These are phyloP conservation scores for Saccharum hybrid DNA, from an alignment of 202 grass and related monocot species.

Conservation along the genomic window DNA sequence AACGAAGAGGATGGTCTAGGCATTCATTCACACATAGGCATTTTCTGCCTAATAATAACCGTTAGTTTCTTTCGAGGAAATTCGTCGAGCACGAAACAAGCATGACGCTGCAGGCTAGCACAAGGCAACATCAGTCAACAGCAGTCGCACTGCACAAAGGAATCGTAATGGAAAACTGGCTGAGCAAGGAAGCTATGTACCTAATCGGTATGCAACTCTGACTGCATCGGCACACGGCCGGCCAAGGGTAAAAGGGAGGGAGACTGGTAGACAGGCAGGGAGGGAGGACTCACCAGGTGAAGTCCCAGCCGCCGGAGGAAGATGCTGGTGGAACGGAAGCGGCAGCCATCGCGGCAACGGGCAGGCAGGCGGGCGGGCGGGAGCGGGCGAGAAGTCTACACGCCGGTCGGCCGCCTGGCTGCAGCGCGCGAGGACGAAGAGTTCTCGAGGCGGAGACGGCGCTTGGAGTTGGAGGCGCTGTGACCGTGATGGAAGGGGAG, in stretches of 20 bases:
- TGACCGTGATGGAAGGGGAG: too few relatives aligned
- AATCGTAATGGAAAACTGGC: not conserved
- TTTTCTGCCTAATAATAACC: not conserved
- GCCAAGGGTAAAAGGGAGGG: not conserved
- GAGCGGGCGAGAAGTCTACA: not conserved
- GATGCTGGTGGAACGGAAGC: not conserved
- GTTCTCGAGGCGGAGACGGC: not conserved
- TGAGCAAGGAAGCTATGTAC: slow-evolving; percentile 7
- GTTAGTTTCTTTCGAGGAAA: not conserved
- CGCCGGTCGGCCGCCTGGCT: not conserved
- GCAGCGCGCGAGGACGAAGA: not conserved
- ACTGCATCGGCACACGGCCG: not conserved
- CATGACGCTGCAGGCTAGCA: not conserved
- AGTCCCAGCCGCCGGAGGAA: slow-evolving; percentile 26
- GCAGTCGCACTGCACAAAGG: not conserved
- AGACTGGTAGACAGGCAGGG: not conserved
- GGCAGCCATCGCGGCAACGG: slow-evolving; percentile 13
- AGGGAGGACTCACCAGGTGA: slow-evolving; percentile 44
- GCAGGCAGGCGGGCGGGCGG: not conserved
- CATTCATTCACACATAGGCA: not conserved
- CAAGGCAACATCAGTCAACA: not conserved
- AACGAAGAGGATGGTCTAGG: not conserved
- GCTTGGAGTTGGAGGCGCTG: not conserved
- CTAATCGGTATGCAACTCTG: not conserved
- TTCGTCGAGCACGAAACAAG: slow-evolving; percentile 21